Base-by-base conservation (phyloP, 108 stramenopile genomes). In the Cyclostephanos tholiformis region DNA sequence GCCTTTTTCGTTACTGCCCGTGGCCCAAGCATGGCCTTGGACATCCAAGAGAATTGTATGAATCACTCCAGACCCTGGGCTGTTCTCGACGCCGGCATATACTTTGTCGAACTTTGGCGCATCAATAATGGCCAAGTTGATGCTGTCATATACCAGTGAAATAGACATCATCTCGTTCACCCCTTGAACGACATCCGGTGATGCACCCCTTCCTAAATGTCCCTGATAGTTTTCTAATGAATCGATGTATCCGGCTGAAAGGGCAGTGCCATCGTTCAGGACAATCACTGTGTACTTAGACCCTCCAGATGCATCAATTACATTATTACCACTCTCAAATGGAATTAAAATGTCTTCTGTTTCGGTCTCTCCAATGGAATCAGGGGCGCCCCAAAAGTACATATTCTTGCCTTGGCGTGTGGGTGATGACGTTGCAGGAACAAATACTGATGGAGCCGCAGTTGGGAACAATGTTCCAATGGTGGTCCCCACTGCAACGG, bases 21-120 rank as follows among this genome's bases (percentile, higher is more conserved):
- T 75, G 6, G 69, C 73, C 80, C 80, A 81, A 2, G 69, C 80
- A 16, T 57, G 74, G 13, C 80, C 80, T 35, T 71, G 67, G 4
- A 14, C 50, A 64, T 81, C 80, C 49, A 81, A 63, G 13, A 81
- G 59, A 53, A 81, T 60, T 13, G 80, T 58, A 46, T 81, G 80
- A 51, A 61, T 71, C 22, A 36, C 52, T 27, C 70, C 69, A 46
- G 69, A 65, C 36, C 64, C 69, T 35, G 39, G 52, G n/a, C 48
- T 39, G 19, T 60, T 69, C 55, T 74, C 80, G 35, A 81, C 80
- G 13, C 80, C 80, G n/a, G 80, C 80, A 71, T 61, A 81, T 16
- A 48, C 74, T n/a, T 59, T 75, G 30, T 26, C 53, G 46, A 81
- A 81, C 9, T n/a, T 17, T 5, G 80, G 74, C 55, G 80, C 46